Base-by-base conservation (phyloP, 371 early-diverging fungal genomes). In the Basidiobolus meristosporus region DNA sequence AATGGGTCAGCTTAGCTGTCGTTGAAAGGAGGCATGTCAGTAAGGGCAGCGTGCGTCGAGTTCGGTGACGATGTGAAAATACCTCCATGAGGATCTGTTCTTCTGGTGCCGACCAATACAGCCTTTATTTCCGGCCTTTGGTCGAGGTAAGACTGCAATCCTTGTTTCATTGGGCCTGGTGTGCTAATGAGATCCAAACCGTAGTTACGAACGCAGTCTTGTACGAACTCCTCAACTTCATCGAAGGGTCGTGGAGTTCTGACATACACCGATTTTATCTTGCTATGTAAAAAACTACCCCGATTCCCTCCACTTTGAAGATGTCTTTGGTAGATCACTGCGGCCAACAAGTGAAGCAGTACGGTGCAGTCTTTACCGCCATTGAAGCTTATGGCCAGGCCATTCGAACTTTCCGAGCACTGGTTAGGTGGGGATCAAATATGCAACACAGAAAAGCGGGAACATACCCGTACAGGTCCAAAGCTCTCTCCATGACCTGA, bases 351-450 rank as follows among this genome's bases (percentile, higher is more conserved):
- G 55, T 87, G 82, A 21, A 96, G 60, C 37, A 93, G 57, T 6
- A 89, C 88, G 1, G 92, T 91, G 59, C 97, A 93, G 55, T 96
- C 97, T 55, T 96, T 96, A 17, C 97, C 97, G 11, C 97, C 97
- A 53, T 96, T 96, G 52, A 90, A 96, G 41, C 83, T 80, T 21
- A 96, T 51, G 1, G 83, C 65, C 5, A 81, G 44, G 1, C 63
- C 65, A 4, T 69, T 54, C 12, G 55, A 46, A 16, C 73, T 75
- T 47, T 17, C 40, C 12, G 20, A 12, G 23, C 6, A 29, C n/a
- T n/a, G n/a, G n/a, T n/a, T n/a, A n/a, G n/a, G n/a, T n/a, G n/a
- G n/a, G n/a, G n/a, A n/a, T n/a, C n/a, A n/a, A n/a, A n/a, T n/a
- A n/a, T n/a, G n/a, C n/a, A n/a, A n/a, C n/a, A n/a, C n/a, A n/a